Base-by-base conservation (phyloP, 2,329 filamentous ascomycete genomes). In the Byssochlamys sp. region DNA sequence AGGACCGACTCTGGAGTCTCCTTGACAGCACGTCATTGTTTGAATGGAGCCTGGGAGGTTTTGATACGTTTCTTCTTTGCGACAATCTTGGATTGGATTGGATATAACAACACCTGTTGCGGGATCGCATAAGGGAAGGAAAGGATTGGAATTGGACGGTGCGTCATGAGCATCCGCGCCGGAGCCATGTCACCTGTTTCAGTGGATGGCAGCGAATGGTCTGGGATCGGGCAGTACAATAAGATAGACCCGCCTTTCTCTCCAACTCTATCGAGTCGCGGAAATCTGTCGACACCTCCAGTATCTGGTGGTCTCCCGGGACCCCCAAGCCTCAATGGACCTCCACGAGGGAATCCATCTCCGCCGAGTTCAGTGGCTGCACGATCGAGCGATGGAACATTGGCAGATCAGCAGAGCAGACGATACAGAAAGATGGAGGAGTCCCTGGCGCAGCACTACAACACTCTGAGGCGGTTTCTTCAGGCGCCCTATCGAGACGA, bases 201-300 rank as follows among this genome's bases (percentile, higher is more conserved):
- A 76, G 78, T 89, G 80, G 86, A 79, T 70, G 89, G 87, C 72
- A 91, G 85, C 79, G 90, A 94, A 72, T 94, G 88, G 86, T 88
- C 88, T 53, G 83, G 80, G 58, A 81, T 86, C 66, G 82, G 83
- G 62, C 85, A 85, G 69, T 89, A 90, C 73, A 81, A 84, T 62
- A 75, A 71, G 60, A 64, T 70, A 39, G 71, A 75, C 48, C 63
- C 71, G 49, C 67, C 72, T 31, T 72, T 74, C 54, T 76, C 77
- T 57, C 69, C 75, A 69, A 69, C 81, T 72, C 72, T 80, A 71
- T 74, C 83, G 78, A 69, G 66, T 58, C 72, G 74, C 60, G 66
- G 73, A 60, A 73, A 75, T 63, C 80, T 88, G 63, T 80, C 80
- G 67, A 88, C 88, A 61, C 87, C 87, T 65, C 87, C 87, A 53